phyloP scores from a whole-genome alignment of 176 grass and related monocot species.

The Hyparrhenia diplandra region DNA sequence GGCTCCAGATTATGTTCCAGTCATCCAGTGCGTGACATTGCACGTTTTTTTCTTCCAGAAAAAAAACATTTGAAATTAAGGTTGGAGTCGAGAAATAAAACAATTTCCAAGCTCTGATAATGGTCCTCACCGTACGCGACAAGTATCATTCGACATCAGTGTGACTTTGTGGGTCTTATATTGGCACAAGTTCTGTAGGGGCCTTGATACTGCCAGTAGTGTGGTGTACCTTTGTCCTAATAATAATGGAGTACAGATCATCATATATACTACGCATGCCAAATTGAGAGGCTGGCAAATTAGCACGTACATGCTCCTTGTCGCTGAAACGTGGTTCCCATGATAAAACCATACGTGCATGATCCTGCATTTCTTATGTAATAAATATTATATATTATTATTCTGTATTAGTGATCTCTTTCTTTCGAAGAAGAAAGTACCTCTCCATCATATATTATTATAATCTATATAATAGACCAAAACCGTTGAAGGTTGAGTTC shows the following conservation, averaged over 20 bases:
- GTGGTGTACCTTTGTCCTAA: not conserved
- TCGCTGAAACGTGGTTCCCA: not conserved
- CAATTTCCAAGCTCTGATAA: not conserved
- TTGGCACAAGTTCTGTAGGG: not conserved
- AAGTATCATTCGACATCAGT: not conserved
- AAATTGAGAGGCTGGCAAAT: not conserved
- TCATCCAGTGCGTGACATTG: not conserved
- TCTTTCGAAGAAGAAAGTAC: no score
- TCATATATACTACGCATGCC: not conserved
- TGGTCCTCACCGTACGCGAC: not conserved
- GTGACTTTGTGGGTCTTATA: no score
- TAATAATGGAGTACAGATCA: not conserved
- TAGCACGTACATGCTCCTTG: not conserved
- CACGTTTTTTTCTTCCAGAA: not conserved
- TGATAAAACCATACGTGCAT: not conserved
- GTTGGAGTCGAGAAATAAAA: not conserved
- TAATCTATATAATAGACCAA: no score
- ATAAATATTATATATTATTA: no score
- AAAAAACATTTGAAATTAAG: not conserved
- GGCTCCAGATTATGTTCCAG: not conserved
- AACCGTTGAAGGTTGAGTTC: no score
- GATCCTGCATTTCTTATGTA: not conserved
- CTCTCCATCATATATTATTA: no score
- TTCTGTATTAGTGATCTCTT: no score
- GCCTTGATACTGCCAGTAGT: not conserved